A percentile compares a stretch with the other conserved stretches of the same genome.
Conservation (phyloP, 2,329 filamentous ascomycete species). For the Diplodia sapinea region DNA sequence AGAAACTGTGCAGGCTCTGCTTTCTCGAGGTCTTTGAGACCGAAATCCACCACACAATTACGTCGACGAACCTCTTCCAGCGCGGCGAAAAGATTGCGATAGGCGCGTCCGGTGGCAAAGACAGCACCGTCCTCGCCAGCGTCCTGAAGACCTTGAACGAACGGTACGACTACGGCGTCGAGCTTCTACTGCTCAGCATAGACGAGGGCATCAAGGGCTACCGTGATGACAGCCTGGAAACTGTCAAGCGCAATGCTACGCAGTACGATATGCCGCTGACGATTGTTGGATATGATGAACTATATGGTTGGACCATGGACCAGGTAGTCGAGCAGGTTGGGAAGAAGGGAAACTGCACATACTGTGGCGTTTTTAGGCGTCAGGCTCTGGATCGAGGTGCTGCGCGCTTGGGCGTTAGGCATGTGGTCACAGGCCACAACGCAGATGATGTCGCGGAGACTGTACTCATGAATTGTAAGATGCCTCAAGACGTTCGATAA, state of each 20-base stretch:
- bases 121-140: conserved; percentile 93
- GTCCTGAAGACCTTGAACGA: conserved; percentile 95
- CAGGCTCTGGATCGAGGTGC: conserved; percentile 94
- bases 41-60: conserved; percentile 93
- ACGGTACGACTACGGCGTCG: conserved; percentile 81
- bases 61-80: conserved; percentile 77
- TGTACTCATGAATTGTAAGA: conserved; percentile 83
- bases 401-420: conserved; percentile 82
- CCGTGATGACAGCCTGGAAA: conserved; percentile 92
- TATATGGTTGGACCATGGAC: conserved; percentile 99
- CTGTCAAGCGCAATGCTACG: conserved; percentile 88
- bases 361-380: conserved; percentile 93
- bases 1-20: conserved; percentile 89
- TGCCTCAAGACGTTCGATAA: not conserved
- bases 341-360: conserved; percentile 98
- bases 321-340: conserved; percentile 95
- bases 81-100: conserved; percentile 89
- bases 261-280: conserved; percentile 92
- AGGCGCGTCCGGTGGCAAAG: conserved; percentile 94
- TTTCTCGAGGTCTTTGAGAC: conserved; percentile 88
- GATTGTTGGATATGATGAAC: conserved; percentile 88
- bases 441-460: conserved; percentile 98
- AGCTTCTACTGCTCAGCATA: conserved; percentile 86
- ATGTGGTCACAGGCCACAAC: conserved; percentile 97
- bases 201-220: conserved; percentile 98